Base-by-base conservation (phyloP, 148 eudicot species). In the Arbutus unedo region DNA sequence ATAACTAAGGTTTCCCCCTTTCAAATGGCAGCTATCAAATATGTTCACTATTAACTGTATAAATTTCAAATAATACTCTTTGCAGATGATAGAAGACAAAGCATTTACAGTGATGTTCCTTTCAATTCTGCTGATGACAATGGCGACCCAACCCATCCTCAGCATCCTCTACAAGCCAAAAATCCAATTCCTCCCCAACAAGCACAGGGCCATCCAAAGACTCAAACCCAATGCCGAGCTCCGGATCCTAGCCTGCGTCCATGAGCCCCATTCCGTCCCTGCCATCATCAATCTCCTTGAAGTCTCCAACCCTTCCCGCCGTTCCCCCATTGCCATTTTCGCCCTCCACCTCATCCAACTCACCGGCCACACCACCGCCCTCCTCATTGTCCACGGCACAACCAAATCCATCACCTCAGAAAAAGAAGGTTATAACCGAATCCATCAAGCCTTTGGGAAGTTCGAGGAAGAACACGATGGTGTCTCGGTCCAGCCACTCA, bases 71-170 rank as follows among this genome's bases (percentile, higher is more conserved):
- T 11, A 45, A 55, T 14, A 19, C 4, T 14, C 15, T 13, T 16
- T 50, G 51, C 78, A 85, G 87, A 81, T 55, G 23, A 2, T 85
- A 49, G 81, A 72, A 15, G 79, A 71, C 44, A 10, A 53, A 21
- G 82, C 73, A 60, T 85, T 48, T 64, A 14, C 79, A 2, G 51
- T 82, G 48, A 82, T 85, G 57, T 9, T 82, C 50, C 49, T 85
- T 16, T 8, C 82, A 38, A 78, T 82, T n/a, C n/a, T 82, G 18
- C 21, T 82, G 4, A 85, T 85, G 84, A 85, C 87, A 49, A 79
- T 73, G 66, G 76, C 56, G 25, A 77, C 82, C 10, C 45, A 79
- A 55, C 87, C 87, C 2, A 41, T 78, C 18, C 62, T 78, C 16
- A 72, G 67, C 49, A 43, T 68, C 78, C 84, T 85, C 6, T 59